Evolutionary conservation across 257 asterid species (phyloP).

Genomic region (Solanum paucissectum): DNA sequence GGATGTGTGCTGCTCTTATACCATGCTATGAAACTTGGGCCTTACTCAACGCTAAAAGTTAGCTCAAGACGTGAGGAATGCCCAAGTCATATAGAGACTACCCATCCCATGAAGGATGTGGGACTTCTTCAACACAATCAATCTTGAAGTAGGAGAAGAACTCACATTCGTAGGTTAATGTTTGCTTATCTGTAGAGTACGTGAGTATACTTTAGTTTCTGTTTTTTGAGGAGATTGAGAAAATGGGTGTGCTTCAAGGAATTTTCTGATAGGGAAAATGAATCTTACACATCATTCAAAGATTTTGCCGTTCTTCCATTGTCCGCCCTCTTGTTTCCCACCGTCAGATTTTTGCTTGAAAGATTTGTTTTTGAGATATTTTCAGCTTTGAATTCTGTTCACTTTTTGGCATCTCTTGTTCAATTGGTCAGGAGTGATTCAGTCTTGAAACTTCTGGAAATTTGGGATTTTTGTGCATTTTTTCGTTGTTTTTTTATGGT

Average conservation of each 20-base stretch:
- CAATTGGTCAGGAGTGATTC: not conserved
- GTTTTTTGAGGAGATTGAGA: not conserved
- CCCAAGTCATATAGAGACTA: not conserved
- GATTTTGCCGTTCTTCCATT: slow-evolving; percentile 58
- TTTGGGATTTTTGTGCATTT: not conserved
- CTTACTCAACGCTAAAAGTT: not conserved
- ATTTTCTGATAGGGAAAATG: slow-evolving; percentile 24
- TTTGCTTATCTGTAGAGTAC: not conserved
- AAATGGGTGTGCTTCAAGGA: slow-evolving; percentile 44
- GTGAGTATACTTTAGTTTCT: not conserved
- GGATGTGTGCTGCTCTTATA: not conserved
- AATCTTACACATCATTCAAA: slow-evolving; percentile 59
- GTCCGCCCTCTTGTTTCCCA: slow-evolving; percentile 59
- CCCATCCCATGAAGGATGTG: not conserved
- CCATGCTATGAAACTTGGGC: not conserved
- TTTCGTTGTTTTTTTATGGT: not conserved
- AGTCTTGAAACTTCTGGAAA: not conserved
- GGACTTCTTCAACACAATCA: not conserved
- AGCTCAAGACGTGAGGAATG: not conserved
- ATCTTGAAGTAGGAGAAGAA: not conserved
- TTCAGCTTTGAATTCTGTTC: not conserved
- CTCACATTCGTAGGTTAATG: not conserved
- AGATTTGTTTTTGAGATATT: slow-evolving; percentile 76
- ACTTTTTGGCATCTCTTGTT: not conserved
- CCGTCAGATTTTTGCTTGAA: slow-evolving; percentile 76